Conservation (phyloP, 495 filamentous ascomycete genomes). For the Hypoxylon perforatum region DNA sequence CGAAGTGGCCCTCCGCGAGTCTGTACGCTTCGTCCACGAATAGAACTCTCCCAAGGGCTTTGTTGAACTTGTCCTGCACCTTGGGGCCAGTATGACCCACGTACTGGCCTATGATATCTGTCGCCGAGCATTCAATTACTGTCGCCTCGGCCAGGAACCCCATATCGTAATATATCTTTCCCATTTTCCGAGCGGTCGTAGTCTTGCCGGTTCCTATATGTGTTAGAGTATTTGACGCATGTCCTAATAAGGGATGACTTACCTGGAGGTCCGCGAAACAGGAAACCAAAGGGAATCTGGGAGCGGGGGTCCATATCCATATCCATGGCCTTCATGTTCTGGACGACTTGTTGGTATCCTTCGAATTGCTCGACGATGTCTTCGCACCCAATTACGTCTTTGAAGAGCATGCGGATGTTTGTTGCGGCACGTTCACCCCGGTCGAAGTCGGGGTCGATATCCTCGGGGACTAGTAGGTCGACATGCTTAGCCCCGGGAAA, state of each 20-base stretch:
- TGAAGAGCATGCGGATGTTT: conserved; percentile 69
- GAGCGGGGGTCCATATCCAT: conserved; percentile 69
- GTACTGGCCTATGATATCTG: conserved; percentile 70
- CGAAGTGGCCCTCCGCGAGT: conserved; percentile 67
- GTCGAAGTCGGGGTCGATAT: conserved; percentile 77
- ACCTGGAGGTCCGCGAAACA: conserved; percentile 57
- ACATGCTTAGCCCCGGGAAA: conserved; percentile 19
- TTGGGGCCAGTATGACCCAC: conserved; percentile 75
- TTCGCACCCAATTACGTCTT: conserved; percentile 75
- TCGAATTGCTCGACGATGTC: conserved; percentile 67
- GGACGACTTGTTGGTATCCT: conserved; percentile 67
- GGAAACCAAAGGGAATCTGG: conserved; percentile 55
- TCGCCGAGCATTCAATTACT: conserved; percentile 69
- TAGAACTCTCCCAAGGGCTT: conserved; percentile 69
- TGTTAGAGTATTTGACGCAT: no score
- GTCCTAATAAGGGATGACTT: conserved; percentile 6
- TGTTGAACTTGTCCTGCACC: conserved; percentile 66
- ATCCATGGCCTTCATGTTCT: conserved; percentile 58
- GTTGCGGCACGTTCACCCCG: conserved; percentile 61
- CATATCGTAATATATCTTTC: conserved; percentile 78
- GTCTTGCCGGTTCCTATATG: conserved; percentile 81
- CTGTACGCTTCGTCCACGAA: conserved; percentile 78
- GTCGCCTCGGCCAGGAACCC: conserved; percentile 66
- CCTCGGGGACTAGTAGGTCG: conserved; percentile 64
- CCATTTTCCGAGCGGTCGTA: conserved; percentile 76